Evolutionary conservation across 176 grass and related monocot species (phyloP).

Genomic region (Zea mays): Zm-B73-REFERENCE-NAM-5.0 NC_050101.1:112712001-112712500

Average conservation of each 20-base stretch:
- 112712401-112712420: conserved; percentile 47
- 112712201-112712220: conserved; percentile 53
- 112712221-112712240: conserved; percentile 41
- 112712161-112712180: conserved; percentile 52
- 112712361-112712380: conserved; percentile 50
- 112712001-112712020: neutral
- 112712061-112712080: conserved; percentile 53
- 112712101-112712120: conserved; percentile 64
- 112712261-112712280: conserved; percentile 31
- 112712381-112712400: conserved; percentile 34
- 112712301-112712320: conserved; percentile 52
- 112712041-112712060: conserved; percentile 34
- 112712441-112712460: conserved; percentile 63
- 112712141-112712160: conserved; percentile 62
- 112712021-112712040: conserved; percentile 20
- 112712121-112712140: conserved; percentile 57
- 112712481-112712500: conserved; percentile 59
- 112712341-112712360: conserved; percentile 65
- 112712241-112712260: conserved; percentile 43
- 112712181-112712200: conserved; percentile 42
- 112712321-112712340: conserved; percentile 62
- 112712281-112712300: conserved; percentile 33
- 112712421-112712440: conserved; percentile 32
- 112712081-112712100: conserved; percentile 52
- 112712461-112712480: conserved; percentile 64